Evolutionary conservation across 371 early-diverging fungal genomes (phyloP).

Genomic region (Mortierella sp.): DNA sequence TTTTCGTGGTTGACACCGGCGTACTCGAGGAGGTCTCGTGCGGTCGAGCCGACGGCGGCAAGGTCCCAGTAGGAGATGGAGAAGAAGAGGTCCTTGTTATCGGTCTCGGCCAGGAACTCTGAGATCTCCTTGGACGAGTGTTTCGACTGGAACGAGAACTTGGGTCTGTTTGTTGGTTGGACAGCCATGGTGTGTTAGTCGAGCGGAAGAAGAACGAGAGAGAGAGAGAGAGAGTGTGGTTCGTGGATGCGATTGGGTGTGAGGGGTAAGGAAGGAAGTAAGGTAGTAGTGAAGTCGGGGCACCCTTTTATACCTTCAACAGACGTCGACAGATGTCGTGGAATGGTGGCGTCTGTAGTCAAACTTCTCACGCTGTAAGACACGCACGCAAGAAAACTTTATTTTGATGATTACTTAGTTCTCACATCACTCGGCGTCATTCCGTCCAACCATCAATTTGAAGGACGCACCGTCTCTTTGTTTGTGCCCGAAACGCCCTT

Average conservation of each 20-base stretch:
- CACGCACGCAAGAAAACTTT: too few relatives aligned
- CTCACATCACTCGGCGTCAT: too few relatives aligned
- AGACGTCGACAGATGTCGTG: too few relatives aligned
- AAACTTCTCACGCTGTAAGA: neutral
- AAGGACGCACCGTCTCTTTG: too few relatives aligned
- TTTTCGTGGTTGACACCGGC: slow-evolving; percentile 20
- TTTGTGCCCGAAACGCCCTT: too few relatives aligned
- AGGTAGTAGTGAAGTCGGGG: neutral
- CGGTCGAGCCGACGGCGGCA: slow-evolving; percentile 28
- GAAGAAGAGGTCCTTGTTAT: slow-evolving; percentile 27
- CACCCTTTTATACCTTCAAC: neutral
- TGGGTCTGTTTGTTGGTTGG: slow-evolving; percentile 4
- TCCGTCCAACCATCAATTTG: too few relatives aligned
- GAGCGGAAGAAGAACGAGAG: neutral
- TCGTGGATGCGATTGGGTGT: neutral
- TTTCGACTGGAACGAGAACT: slow-evolving; percentile 7
- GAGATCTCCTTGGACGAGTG: slow-evolving; percentile 12
- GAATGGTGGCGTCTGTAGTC: neutral
- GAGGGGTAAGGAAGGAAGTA: neutral
- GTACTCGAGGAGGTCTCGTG: slow-evolving; percentile 26
- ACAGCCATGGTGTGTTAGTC: neutral
- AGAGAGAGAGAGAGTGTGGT: neutral
- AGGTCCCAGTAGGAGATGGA: slow-evolving; percentile 31
- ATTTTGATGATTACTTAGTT: too few relatives aligned
- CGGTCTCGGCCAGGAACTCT: slow-evolving; percentile 2